These are phyloP conservation scores for Bryum argenteum DNA, from an alignment of 225 moss, liverwort and hornwort genomes.

Conservation along the genomic window DNA sequence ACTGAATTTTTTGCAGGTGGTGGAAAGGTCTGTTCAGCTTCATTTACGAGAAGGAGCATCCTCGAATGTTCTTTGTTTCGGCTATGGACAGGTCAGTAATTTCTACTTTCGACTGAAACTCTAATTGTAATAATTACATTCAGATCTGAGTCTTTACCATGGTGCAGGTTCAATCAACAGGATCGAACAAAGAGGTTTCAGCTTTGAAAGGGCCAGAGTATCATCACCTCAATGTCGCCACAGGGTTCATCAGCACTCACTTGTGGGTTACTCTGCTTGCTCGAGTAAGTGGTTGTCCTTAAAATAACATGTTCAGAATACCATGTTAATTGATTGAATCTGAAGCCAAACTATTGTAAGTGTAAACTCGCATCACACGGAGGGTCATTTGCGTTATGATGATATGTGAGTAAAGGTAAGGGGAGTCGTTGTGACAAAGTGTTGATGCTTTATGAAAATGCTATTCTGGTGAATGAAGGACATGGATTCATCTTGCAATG, in stretches of 20 bases:
- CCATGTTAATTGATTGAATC: background rate
- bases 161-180: conserved; percentile 67
- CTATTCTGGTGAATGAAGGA: background rate
- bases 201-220: conserved; percentile 69
- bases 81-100: conserved; percentile 59
- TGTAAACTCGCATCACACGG: background rate
- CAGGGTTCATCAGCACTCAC: conserved; percentile 66
- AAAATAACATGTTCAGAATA: background rate
- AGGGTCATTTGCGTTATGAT: conserved; percentile 3
- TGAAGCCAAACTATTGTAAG: background rate
- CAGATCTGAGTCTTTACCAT: conserved; percentile 10
- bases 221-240: conserved; percentile 65
- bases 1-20: conserved; percentile 55
- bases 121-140: conserved; percentile 1
- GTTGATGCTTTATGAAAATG: background rate
- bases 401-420: background rate
- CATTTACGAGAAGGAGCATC: conserved; percentile 74
- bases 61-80: conserved; percentile 87
- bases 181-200: conserved; percentile 36
- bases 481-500: conserved; percentile 14
- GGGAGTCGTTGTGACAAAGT: background rate
- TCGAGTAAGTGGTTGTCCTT: conserved; percentile 55
- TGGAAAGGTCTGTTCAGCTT: conserved; percentile 86
- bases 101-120: conserved; percentile 15
- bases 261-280: conserved; percentile 82